Evolutionary conservation across 2,329 filamentous ascomycete genomes (phyloP).

Genomic region (Paecilomyces niveus): DNA sequence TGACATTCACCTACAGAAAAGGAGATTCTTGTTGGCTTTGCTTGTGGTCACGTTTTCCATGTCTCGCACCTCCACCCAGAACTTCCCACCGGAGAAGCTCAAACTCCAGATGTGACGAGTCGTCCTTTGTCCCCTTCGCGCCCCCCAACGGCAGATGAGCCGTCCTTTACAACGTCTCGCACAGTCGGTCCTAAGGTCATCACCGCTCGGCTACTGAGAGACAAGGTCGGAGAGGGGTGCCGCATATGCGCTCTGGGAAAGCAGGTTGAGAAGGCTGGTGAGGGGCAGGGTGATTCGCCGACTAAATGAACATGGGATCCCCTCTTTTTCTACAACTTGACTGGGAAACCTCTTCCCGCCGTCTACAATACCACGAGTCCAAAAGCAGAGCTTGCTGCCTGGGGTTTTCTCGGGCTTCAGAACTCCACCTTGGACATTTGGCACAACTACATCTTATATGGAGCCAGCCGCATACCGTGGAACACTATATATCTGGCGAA

Average conservation of each 20-base stretch:
- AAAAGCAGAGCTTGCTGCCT: not conserved
- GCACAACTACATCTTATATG: not conserved
- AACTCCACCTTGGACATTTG: not conserved
- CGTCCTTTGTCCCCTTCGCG: constrained; percentile 11
- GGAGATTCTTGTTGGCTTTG: constrained; percentile 57
- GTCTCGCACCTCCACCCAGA: constrained; percentile 50
- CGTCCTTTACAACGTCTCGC: constrained; percentile 25
- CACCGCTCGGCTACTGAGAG: constrained; percentile 69
- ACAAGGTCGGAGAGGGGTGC: constrained; percentile 51
- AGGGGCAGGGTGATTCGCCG: not conserved
- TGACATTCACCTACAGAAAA: constrained; percentile 31
- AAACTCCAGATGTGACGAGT: constrained; percentile 14
- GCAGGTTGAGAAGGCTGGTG: constrained; percentile 21
- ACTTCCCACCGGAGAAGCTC: constrained; percentile 14
- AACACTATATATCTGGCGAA: not conserved
- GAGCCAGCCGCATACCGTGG: not conserved
- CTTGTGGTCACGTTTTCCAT: constrained; percentile 64
- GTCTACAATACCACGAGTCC: not conserved
- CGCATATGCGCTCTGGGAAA: constrained; percentile 30
- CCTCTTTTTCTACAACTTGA: not conserved
- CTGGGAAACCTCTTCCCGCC: not conserved
- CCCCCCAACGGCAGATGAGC: constrained; percentile 16
- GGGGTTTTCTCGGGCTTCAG: not conserved
- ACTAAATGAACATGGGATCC: not conserved
- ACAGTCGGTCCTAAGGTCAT: constrained; percentile 83